Percentiles rank a stretch among this genome's conserved stretches.
Evolutionary conservation across 495 filamentous ascomycete genomes (phyloP).

Genomic region (Hyaloscypha variabilis): DNA sequence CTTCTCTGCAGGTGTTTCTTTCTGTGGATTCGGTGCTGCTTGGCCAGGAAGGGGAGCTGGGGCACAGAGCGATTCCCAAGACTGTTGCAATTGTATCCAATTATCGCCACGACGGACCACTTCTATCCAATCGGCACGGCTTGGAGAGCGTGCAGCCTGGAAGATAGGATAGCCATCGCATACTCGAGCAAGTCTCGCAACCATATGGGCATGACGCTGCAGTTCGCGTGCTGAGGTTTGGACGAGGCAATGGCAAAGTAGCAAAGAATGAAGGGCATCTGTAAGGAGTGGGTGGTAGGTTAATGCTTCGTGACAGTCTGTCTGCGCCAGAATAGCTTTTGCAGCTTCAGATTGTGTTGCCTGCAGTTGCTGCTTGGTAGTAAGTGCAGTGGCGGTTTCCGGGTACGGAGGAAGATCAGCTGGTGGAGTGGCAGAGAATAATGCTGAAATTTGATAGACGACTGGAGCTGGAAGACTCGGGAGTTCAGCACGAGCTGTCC

Average conservation of each 20-base stretch:
- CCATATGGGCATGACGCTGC: constrained; percentile 77
- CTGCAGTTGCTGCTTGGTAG: constrained; percentile 29
- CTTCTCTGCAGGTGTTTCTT: constrained; percentile 50
- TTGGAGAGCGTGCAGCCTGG: constrained; percentile 69
- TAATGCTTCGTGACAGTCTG: constrained; percentile 59
- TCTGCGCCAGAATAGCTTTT: constrained; percentile 34
- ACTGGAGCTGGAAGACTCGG: constrained; percentile 34
- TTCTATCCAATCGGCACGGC: constrained; percentile 79
- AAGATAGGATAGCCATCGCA: constrained; percentile 82
- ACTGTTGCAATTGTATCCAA: constrained; percentile 61
- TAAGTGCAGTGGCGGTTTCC: constrained; percentile 36
- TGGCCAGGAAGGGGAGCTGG: constrained; percentile 61
- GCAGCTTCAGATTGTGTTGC: constrained; percentile 33
- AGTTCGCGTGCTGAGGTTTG: constrained; percentile 76
- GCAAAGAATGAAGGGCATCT: constrained; percentile 72
- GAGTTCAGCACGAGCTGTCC: constrained; percentile 19
- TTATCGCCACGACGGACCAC: constrained; percentile 65
- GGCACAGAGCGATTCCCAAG: constrained; percentile 72
- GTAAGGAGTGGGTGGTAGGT: constrained; percentile 80
- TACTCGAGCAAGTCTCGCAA: constrained; percentile 69
- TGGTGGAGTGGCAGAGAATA: constrained; percentile 59
- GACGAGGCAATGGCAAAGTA: constrained; percentile 71
- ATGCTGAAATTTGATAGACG: constrained; percentile 51
- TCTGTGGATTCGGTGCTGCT: constrained; percentile 30
- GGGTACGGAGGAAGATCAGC: constrained; percentile 60